Evolutionary conservation across 2,329 filamentous ascomycete species (phyloP), one percentile per base, ranked within the genome.

Genomic region (Leptoxyphium fumago): DNA sequence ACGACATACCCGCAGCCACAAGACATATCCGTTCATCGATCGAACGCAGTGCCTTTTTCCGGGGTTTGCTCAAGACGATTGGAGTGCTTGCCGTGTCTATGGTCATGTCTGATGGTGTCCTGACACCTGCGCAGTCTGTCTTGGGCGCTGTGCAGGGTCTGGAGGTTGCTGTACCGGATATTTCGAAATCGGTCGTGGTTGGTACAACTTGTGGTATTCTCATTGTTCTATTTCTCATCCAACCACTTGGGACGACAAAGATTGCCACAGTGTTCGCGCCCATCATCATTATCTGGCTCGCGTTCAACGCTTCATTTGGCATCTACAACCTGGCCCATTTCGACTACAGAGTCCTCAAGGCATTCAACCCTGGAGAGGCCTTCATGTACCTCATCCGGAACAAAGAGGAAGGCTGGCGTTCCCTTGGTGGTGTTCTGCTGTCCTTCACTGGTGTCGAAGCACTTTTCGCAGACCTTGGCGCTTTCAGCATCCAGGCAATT

Each of bases 361-460:
- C 72, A 0, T 75, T 75, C 56, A 65, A 64, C 29, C 67, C 67
- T 0, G 73, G 71, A 48, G 80, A 72, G 46, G 78, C 77, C 2
- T 74, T 79, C 45, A 57, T 66, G 2, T 84, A 77, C 55, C 68
- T 84, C 34, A 59, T 73, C 15, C 68, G 74, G 11, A 77, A 80
- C 52, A 69, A 70, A 43, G 67, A 72, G 2, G 66, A 72, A 5
- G 79, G 76, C 0, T 84, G 80, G 79, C 68, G 66, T 46, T 74
- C 72, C 46, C 67, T 84, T 1, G 80, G 56, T 26, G 82, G 83
- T 4, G 74, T 87, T 15, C 61, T 88, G 2, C 71, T 88, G 9
- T 74, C 78, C 2, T 87, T 88, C 54, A 87, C 83, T 2, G 82
- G 79, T 38, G 80, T 84, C n/a, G 83, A 87, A 58, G 81, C 82